Base-by-base conservation (phyloP, 768 basidiomycete genomes). In the Suillus variegatus region DNA sequence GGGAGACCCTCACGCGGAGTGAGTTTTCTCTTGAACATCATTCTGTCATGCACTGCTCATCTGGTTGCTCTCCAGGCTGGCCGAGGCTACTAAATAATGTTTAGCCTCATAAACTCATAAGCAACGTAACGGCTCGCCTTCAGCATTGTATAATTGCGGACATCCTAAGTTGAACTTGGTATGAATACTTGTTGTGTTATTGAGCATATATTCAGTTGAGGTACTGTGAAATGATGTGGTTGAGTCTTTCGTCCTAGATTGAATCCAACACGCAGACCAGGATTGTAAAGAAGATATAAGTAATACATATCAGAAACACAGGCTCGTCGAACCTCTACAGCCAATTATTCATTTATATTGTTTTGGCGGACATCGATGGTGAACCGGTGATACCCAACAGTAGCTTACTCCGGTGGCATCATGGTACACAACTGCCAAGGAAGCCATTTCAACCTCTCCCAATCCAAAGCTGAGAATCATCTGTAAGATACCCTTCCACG, bases 401-500 rank as follows among this genome's bases (percentile, higher is more conserved):
- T 49, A 14, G 12, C n/a, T 2, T n/a, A 22, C 12, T 47, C 13
- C 13, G 47, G 22, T 22, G 13, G 13, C 5, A 49, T 49, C 49
- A 25, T 25, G 4, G 28, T 28, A 49, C 6, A 49, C 7, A 13
- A 49, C 13, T 25, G 7, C 25, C 25, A 51, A 51, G 13, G 14
- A 57, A 6, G 36, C 36, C 22, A 40, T 13, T 25, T 61, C 61
- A 46, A 7, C 12, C 20, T 64, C 40, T 25, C 38, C 61, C n/a
- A 9, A 18, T 36, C 70, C 71, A 74, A 9, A 74, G 18, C 41
- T 71, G 44, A 3, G 52, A 62, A 62, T 69, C 55, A 8, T 74
- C 75, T 32, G 67, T 65, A 28, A 88, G 71, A 69, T 79, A 79
- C 0, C 86, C 86, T 2, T 78, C 79, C 8, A 70, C 60, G 54